Evolutionary conservation across 2,329 filamentous ascomycete genomes (phyloP), one percentile per base, ranked within the genome.

Genomic region (Dactylellina drechsleri): DNA sequence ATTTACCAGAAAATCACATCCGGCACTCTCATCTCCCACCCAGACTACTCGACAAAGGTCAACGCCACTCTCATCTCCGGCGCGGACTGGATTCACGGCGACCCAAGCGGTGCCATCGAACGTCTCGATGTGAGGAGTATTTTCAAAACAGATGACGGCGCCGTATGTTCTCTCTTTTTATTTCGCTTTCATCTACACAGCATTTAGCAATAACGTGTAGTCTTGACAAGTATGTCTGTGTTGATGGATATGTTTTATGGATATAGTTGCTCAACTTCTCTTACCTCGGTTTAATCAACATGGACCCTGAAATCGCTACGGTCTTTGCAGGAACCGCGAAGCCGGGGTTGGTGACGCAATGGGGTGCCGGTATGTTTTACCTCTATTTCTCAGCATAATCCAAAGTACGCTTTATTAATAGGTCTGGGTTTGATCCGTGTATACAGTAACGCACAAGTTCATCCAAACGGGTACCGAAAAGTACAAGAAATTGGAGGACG

Each of bases 51-150:
- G 4, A 80, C 82, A 58, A 66, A 79, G 26, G 71, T 84, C 53
- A 79, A 82, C 60, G 83, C 82, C 40, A 79, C 78, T 26, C 82
- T 83, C 66, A 66, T 81, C 57, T 82, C 83, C 58, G 83, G 82
- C 20, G 80, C 80, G 56, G 83, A 84, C 77, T 83, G 81, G 78
- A 78, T 84, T 59, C 82, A 81, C 26, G 80, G 80, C 59, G 83
- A 84, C 70, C 80, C 82, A 1, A 79, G 80, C 58, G 82, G 82
- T 2, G 78, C 79, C 36, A 80, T 82, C 75, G 78, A 81, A 28
- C 80, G 82, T 26, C 81, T 84, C 57, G 81, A 83, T 45, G 83
- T 84, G 7, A 79, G 80, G 15, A 81, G 80, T 64, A 78, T 82
- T 40, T 78, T 82, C 28, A 81, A 80, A 66, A 81, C 62, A 13